Evolutionary conservation across 305 asterid genomes (phyloP), one percentile per base, ranked within the genome.

Genomic region (Nicotiana rustica): DNA sequence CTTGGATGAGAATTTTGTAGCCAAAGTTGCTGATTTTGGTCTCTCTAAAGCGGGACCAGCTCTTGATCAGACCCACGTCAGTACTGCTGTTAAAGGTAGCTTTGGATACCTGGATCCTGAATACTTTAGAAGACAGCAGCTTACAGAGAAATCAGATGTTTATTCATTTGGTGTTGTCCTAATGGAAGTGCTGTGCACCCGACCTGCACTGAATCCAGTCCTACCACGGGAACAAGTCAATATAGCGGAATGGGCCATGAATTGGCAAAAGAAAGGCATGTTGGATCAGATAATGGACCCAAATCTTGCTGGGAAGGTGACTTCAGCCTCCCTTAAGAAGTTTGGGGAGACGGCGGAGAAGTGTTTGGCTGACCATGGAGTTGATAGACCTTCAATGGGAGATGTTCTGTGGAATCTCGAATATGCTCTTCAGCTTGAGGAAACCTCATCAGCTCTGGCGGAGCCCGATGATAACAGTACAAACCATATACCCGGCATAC

Each of bases 41-140:
- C 92, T 97, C 36, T 97, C 99, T 35, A 97, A 95, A 88, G 71
- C 99, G 0, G 99, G 99, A 6, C 99, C 99, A 0, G 91, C 98
- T 52, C 84, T 97, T 17, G 99, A 97, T 79, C 99, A 97, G 91
- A 97, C 99, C 14, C 99, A 97, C 12, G 99, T 97, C 78, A 97
- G 99, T 77, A 97, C 99, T 0, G 99, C 99, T 55, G 99, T 97
- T 76, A 97, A 97, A 84, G 99, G 99, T n/a, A 95, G 99, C 85
- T 97, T 97, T 55, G 99, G 99, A 38, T 97, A 97, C 86, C 97
- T 97, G 3, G 99, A 97, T 87, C 99, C 99, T 0, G 99, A 97
- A 85, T 97, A 97, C 88, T 97, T 97, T 87, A 88, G 99, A 68
- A 83, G 99, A 88, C 99, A 97, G 83, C 99, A 95, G 86, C 95